phyloP scores from a whole-genome alignment of 768 basidiomycete species.

The Gloeopeniophorella convolvens region DNA sequence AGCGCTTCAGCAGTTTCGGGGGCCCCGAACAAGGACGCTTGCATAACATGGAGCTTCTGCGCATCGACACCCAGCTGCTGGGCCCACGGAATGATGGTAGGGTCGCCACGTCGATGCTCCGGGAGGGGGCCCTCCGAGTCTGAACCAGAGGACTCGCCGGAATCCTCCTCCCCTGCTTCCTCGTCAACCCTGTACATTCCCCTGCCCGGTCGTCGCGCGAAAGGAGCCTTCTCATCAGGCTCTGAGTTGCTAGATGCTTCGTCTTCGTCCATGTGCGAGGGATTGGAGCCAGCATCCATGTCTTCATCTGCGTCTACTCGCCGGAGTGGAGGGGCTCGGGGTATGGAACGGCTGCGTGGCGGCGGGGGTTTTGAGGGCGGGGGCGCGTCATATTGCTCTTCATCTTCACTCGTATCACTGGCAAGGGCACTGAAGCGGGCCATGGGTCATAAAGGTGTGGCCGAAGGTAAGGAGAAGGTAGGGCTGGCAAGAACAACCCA shows the following conservation, averaged over 20 bases:
- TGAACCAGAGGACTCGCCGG: slow-evolving; percentile 30
- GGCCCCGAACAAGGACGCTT: slow-evolving; percentile 75
- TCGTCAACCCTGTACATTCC: slow-evolving; percentile 22
- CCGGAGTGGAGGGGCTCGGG: not conserved
- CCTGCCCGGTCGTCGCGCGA: not conserved
- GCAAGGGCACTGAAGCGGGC: slow-evolving; percentile 21
- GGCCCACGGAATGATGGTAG: slow-evolving; percentile 63
- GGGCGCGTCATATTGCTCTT: slow-evolving; percentile 4
- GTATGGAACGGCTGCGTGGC: not conserved
- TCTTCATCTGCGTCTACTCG: slow-evolving; percentile 10
- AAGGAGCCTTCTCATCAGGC: not conserved
- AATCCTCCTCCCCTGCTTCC: slow-evolving; percentile 36
- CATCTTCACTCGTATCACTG: slow-evolving; percentile 21
- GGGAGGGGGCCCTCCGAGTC: slow-evolving; percentile 25
- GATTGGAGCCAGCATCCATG: slow-evolving; percentile 24
- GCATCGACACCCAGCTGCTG: slow-evolving; percentile 72
- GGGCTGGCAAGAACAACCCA: too few relatives aligned
- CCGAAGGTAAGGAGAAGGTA: not conserved
- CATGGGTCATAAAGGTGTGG: slow-evolving; percentile 8
- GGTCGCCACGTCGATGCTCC: slow-evolving; percentile 32
- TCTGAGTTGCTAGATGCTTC: slow-evolving; percentile 31
- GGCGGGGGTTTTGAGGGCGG: slow-evolving; percentile 2
- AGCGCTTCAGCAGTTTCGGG: slow-evolving; percentile 64
- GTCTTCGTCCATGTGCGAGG: slow-evolving; percentile 48
- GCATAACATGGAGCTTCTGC: slow-evolving; percentile 91